Evolutionary conservation across 2,329 filamentous ascomycete species (phyloP).

Genomic region (Aspergillus sp.): DNA sequence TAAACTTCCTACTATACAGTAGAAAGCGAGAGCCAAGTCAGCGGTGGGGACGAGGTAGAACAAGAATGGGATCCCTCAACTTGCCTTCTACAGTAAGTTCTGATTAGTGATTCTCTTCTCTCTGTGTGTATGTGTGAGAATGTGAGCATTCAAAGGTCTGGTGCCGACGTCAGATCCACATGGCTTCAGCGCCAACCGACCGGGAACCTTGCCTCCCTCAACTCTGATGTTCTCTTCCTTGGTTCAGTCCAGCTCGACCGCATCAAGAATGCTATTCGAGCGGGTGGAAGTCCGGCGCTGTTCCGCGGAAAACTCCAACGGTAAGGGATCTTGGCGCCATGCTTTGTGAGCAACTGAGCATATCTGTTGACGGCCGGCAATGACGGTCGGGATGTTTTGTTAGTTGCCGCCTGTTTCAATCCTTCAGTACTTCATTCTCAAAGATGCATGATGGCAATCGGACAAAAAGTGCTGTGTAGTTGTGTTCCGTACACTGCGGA

Average conservation of each 20-base stretch:
- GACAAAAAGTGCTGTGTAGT: background rate
- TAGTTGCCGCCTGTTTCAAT: background rate
- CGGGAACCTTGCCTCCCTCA: constrained; percentile 8
- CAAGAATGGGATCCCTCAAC: too few species aligned
- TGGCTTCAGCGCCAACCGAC: constrained; percentile 18
- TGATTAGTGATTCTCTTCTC: too few species aligned
- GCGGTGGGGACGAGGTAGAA: too few species aligned
- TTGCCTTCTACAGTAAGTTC: too few species aligned
- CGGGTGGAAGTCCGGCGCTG: constrained; percentile 8
- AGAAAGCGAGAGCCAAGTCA: too few species aligned
- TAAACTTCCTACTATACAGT: too few species aligned
- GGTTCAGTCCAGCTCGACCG: background rate
- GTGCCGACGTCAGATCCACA: constrained; percentile 32
- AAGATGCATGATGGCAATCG: background rate
- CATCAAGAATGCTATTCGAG: constrained; percentile 7
- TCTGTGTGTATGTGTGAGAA: background rate
- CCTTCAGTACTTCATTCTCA: too few species aligned
- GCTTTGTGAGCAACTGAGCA: background rate
- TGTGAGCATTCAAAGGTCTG: background rate
- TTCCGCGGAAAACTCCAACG: constrained; percentile 3
- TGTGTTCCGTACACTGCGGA: background rate
- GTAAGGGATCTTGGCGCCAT: constrained; percentile 6
- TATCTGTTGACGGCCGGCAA: background rate
- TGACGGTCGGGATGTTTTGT: background rate
- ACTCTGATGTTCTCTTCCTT: background rate